These are phyloP conservation scores for Diatrype stigma DNA, from an alignment of 2,329 filamentous ascomycete species.

Conservation along the genomic window DNA sequence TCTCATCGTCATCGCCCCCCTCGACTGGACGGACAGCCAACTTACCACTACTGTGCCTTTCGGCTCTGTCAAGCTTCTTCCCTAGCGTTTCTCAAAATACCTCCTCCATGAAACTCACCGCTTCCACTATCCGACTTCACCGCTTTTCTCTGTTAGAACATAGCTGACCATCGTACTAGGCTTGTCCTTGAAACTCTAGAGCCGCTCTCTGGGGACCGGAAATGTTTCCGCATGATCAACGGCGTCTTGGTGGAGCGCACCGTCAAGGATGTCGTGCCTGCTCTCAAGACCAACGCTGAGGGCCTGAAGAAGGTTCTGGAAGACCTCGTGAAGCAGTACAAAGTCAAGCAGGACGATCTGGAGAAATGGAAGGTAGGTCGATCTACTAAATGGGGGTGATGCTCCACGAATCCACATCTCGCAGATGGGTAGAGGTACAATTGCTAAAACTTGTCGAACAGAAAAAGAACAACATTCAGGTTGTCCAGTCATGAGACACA, in stretches of 20 bases:
- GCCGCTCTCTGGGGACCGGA: conserved; percentile 78
- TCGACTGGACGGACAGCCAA: conserved; percentile 4
- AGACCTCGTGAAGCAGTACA: conserved; percentile 94
- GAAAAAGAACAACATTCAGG: conserved; percentile 88
- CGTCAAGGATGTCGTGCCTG: conserved; percentile 86
- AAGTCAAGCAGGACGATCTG: conserved; percentile 87
- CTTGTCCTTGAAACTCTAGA: conserved; percentile 90
- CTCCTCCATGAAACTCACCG: conserved; percentile 24
- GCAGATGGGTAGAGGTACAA: conserved; percentile 6
- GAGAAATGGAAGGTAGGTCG: conserved; percentile 89
- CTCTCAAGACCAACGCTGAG: conserved; percentile 88
- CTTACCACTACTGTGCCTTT: conserved; percentile 9
- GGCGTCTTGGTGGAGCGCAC: conserved; percentile 93
- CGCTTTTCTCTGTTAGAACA: conserved; percentile 24
- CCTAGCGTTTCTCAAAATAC: conserved; percentile 16
- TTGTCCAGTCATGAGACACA: conserved; percentile 65
- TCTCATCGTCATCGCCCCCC: conserved; percentile 2
- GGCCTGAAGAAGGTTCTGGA: conserved; percentile 91
- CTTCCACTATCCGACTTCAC: conserved; percentile 30
- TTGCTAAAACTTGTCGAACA: conserved; percentile 34
- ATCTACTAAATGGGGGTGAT: conserved; percentile 5
- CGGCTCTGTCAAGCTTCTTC: conserved; percentile 12
- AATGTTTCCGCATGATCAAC: conserved; percentile 99
- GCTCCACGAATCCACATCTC: conserved; percentile 9
- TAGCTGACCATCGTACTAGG: conserved; percentile 44